Evolutionary conservation across 2,329 filamentous ascomycete genomes (phyloP).

Genomic region (Aspergillus fischeri): DNA sequence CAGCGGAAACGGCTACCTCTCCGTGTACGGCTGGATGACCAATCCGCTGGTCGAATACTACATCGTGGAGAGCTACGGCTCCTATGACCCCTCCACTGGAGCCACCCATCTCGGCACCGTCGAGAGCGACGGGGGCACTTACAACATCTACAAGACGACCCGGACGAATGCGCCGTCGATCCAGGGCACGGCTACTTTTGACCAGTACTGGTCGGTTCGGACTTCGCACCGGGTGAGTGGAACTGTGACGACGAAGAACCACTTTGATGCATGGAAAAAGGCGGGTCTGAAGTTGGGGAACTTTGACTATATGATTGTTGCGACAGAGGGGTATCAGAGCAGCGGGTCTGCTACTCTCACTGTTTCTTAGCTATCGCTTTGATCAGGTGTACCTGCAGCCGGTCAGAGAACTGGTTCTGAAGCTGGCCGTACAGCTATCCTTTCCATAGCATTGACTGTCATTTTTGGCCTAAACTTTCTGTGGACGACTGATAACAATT

Average conservation of each 20-base stretch:
- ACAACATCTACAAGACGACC: slow-evolving; percentile 36
- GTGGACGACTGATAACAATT: too few species aligned
- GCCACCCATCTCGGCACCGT: slow-evolving; percentile 33
- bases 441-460: too few species aligned
- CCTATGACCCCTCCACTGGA: slow-evolving; percentile 29
- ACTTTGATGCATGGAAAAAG: slow-evolving; percentile 34
- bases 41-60: slow-evolving; percentile 38
- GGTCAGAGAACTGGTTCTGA: too few species aligned
- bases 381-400: too few species aligned
- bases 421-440: too few species aligned
- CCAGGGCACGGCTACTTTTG: slow-evolving; percentile 38
- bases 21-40: slow-evolving; percentile 42
- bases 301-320: slow-evolving; percentile 39
- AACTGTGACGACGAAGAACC: slow-evolving; percentile 34
- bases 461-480: too few species aligned
- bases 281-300: slow-evolving; percentile 29
- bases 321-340: slow-evolving; percentile 42
- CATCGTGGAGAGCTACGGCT: slow-evolving; percentile 34
- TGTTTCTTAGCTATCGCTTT: slow-evolving; percentile 12
- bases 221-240: slow-evolving; percentile 31
- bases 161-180: slow-evolving; percentile 40
- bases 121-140: slow-evolving; percentile 34
- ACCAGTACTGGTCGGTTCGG: slow-evolving; percentile 44
- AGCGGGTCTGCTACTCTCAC: slow-evolving; percentile 36
- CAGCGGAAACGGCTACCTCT: slow-evolving; percentile 32